Base-by-base conservation (phyloP, 306 rosid species). In the Glycine tomentella region DNA sequence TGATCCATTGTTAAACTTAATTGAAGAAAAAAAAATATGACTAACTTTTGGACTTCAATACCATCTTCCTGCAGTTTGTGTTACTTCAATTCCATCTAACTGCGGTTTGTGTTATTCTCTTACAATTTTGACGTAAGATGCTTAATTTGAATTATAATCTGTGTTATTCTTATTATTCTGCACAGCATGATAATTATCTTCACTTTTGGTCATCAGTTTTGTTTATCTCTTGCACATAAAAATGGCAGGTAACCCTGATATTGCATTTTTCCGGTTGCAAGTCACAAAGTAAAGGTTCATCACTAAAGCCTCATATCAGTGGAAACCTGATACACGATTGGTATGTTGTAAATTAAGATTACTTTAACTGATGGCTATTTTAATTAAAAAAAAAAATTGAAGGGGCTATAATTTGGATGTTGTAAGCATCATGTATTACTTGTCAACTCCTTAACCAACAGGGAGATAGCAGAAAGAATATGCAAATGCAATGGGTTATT, bases 261-360 rank as follows among this genome's bases (percentile, higher is more conserved):
- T 93, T 96, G 58, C 90, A 84, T 77, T 82, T 84, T 83, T 83
- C 87, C 9, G 97, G 98, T 80, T 84, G 91, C 86, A 92, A 87
- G 80, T 93, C 97, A 64, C 86, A 69, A 33, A 87, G 87, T 90
- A 89, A 69, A 77, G 66, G 87, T 75, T 92, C 99, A 61, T 96
- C 98, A 12, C 85, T 90, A 58, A 96, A 90, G 87, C 90, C 97
- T 84, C 90, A 87, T 86, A 69, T 90, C 85, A 84, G 91, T 6
- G 97, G 92, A 65, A 84, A 90, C 81, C 85, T 96, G 53, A 82
- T 96, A 77, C 85, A 92, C 31, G 97, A 93, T 85, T 96, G 98
- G 99, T 93, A 96, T 67, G 77, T 82, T 46, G n/a, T 80, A 67
- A 76, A 51, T 51, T 78, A 25, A 34, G 25, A 63, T 79, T 76